Conservation (phyloP, 2,329 filamentous ascomycete species). For the Sordariomycetes sp. region DNA sequence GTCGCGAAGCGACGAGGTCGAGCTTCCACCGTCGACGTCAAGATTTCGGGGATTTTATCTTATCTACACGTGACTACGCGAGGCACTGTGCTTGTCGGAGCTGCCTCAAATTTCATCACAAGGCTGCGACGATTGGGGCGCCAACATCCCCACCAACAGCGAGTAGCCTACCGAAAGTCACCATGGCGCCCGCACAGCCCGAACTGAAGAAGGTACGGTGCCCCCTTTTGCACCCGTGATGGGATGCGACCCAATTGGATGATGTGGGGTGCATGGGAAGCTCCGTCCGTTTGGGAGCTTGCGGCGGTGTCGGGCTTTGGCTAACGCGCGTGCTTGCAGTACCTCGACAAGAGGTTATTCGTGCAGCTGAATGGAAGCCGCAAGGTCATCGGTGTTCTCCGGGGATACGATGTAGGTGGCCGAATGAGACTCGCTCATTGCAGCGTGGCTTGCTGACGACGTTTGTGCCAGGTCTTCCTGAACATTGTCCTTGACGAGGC, state of each 20-base stretch:
- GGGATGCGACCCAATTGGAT: neutral
- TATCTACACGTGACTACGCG: conserved; percentile 32
- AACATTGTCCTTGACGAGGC: conserved; percentile 98
- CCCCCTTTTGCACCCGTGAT: neutral
- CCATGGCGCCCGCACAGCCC: conserved; percentile 96
- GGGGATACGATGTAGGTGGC: conserved; percentile 79
- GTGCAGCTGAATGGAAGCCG: conserved; percentile 96
- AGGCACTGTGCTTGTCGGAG: neutral
- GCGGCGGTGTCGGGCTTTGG: neutral
- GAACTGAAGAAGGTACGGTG: conserved; percentile 85
- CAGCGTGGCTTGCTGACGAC: neutral
- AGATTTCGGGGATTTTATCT: conserved; percentile 19
- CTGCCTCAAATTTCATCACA: conserved; percentile 1
- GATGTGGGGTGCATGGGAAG: neutral
- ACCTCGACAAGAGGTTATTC: conserved; percentile 97
- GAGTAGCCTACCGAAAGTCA: neutral
- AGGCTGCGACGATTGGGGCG: neutral
- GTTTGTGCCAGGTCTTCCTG: conserved; percentile 66
- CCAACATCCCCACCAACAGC: neutral
- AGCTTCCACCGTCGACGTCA: neutral
- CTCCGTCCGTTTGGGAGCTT: neutral
- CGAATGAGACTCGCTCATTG: neutral
- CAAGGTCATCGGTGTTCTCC: conserved; percentile 87
- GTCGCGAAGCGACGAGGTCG: neutral
- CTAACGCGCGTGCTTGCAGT: conserved; percentile 38